Percentiles rank a stretch among this genome's conserved stretches.
Conservation (phyloP, 2,329 filamentous ascomycete genomes). For the Claviceps purpurea region DNA sequence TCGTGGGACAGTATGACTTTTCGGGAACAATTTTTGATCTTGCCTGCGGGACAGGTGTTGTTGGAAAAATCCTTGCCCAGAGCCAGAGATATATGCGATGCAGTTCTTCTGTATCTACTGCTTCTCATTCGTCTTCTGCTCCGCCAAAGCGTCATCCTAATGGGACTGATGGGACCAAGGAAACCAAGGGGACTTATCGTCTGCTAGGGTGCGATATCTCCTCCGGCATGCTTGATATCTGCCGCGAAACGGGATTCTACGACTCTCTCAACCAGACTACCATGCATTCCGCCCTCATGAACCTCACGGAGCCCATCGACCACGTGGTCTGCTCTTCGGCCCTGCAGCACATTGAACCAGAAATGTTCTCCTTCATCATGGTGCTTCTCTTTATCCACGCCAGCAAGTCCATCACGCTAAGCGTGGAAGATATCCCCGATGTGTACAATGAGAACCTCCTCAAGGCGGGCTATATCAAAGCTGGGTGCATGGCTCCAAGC, state of each 20-base stretch:
- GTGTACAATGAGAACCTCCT: neutral
- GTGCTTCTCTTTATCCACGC: neutral
- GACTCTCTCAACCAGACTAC: neutral
- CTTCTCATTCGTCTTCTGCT: too few relatives aligned
- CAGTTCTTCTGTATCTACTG: neutral
- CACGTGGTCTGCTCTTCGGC: neutral
- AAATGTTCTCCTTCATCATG: neutral
- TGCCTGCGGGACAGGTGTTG: neutral
- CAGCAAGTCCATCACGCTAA: slow-evolving; percentile 1
- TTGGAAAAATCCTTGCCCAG: neutral
- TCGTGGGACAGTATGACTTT: neutral
- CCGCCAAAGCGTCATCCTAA: too few relatives aligned
- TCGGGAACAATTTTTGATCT: neutral
- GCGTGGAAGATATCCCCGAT: neutral
- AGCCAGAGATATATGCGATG: neutral
- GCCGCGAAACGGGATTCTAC: neutral
- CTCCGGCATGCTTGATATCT: neutral
- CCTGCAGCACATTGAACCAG: neutral
- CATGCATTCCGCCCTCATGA: neutral
- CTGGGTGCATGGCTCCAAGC: too few relatives aligned
- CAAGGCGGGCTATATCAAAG: neutral
- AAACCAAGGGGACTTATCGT: neutral
- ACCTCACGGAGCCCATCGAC: neutral
- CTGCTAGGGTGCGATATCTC: slow-evolving; percentile 1
- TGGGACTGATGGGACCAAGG: too few relatives aligned